Evolutionary conservation across 2,329 filamentous ascomycete genomes (phyloP).

Genomic region (Colletotrichum brevisporum): DNA sequence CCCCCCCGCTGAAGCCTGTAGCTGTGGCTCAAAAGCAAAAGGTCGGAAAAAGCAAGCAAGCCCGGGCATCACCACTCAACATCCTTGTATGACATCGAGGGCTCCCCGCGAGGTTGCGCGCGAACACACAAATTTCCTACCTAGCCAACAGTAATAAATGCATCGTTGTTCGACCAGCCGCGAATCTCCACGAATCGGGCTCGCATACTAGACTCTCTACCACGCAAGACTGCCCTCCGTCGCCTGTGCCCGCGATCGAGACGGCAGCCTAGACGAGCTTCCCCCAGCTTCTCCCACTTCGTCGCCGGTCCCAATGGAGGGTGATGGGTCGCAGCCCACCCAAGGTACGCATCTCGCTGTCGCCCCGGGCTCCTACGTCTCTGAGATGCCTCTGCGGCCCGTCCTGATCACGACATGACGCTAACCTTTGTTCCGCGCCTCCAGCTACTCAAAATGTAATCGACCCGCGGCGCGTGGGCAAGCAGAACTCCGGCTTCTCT

Average conservation of each 20-base stretch:
- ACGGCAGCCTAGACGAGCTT: slow-evolving; percentile 38
- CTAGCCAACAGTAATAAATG: slow-evolving; percentile 33
- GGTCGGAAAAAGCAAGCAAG: slow-evolving; percentile 23
- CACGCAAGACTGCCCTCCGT: slow-evolving; percentile 24
- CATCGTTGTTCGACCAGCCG: slow-evolving; percentile 30
- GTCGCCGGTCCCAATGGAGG: slow-evolving; percentile 55
- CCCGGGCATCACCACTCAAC: not conserved
- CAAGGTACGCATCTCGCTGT: slow-evolving; percentile 51
- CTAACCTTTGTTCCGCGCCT: slow-evolving; percentile 38
- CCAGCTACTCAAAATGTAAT: slow-evolving; percentile 83
- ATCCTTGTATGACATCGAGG: slow-evolving; percentile 14
- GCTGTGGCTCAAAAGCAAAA: slow-evolving; percentile 14
- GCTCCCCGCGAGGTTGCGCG: slow-evolving; percentile 2
- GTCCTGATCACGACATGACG: slow-evolving; percentile 9
- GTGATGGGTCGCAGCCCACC: slow-evolving; percentile 56
- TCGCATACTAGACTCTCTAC: slow-evolving; percentile 2
- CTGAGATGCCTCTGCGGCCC: not conserved
- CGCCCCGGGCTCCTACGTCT: not conserved
- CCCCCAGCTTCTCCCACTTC: slow-evolving; percentile 15
- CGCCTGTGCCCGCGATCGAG: slow-evolving; percentile 18
- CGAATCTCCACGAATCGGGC: slow-evolving; percentile 4
- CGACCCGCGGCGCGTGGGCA: slow-evolving; percentile 84
- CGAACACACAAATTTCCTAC: not conserved
- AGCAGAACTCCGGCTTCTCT: slow-evolving; percentile 85
- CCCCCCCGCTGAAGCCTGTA: slow-evolving; percentile 23